Percentiles rank a stretch among this genome's conserved stretches.
These are phyloP conservation scores for Pestalotiopsis fici DNA, from an alignment of 2,329 filamentous ascomycete species.

Conservation along the genomic window DNA sequence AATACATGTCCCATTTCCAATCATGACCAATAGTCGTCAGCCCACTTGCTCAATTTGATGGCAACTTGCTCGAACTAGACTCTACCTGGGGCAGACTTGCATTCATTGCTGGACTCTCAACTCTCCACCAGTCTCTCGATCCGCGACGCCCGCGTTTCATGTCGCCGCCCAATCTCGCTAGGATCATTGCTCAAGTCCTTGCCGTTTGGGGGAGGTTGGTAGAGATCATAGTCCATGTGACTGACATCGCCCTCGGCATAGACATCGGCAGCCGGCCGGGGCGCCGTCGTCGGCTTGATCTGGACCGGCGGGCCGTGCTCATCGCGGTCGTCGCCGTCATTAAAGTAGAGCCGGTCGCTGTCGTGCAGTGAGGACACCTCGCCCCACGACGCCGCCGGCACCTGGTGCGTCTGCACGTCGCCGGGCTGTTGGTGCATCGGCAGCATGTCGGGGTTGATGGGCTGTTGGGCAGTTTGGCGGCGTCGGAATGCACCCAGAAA, in stretches of 20 bases:
- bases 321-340: not conserved
- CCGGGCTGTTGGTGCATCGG: not conserved
- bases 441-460: not conserved
- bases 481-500: not conserved
- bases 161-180: not conserved
- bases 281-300: constrained; percentile 2
- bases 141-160: not conserved
- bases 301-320: not conserved
- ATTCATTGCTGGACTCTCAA: not conserved
- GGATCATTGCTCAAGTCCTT: not conserved
- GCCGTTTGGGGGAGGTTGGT: not conserved
- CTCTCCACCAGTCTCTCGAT: constrained; percentile 2
- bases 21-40: no score
- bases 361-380: constrained; percentile 1
- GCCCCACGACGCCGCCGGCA: not conserved
- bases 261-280: not conserved
- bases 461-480: not conserved
- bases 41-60: no score
- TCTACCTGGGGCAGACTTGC: no score
- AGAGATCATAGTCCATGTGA: not conserved
- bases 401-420: constrained; percentile 3
- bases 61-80: no score
- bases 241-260: not conserved
- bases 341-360: constrained; percentile 2
- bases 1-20: not conserved